Evolutionary conservation across 192 early-diverging fungal genomes (phyloP), one percentile per base, ranked within the genome.

Genomic region (Chytriomyces sp.): DNA sequence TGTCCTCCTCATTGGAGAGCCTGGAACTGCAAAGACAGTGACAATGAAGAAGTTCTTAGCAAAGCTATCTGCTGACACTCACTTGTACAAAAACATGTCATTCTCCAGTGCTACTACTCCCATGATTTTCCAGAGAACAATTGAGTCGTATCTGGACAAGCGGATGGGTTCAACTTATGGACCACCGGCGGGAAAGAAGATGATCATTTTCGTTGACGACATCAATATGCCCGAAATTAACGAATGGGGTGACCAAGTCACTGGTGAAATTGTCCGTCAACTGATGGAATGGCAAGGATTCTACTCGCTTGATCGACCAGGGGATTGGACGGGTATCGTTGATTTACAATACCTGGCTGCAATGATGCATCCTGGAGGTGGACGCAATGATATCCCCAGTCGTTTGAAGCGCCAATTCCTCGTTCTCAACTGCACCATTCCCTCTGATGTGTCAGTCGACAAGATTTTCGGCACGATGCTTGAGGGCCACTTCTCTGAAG

Each of bases 181-280:
- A 12, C 87, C 87, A 5, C 87, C 87, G 17, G 86, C 86, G 38
- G 87, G 87, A 30, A 89, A 89, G 62, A 88, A 86, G 59, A 89
- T 89, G 87, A 78, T 82, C 10, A 67, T 89, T 19, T 89, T 89
- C 65, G 80, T 89, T 57, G 87, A 89, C 74, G 87, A 89, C 63
- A 78, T 89, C 59, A 89, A 88, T 62, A 89, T 89, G 86, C 87
- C 87, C 26, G 87, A 89, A 59, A 89, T 89, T 72, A 89, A 89
- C 73, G 86, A 89, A 66, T 89, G 87, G 87, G 87, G 87, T 39
- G 87, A 89, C 68, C 87, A 89, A 70, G 82, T 88, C 10, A 88
- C 87, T 2, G 82, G 82, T 52, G 87, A 89, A 72, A 78, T 89
- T 65, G 80, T 85, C 10, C 73, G 87, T 17, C 87, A 89, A 75